A percentile compares a stretch with the other conserved stretches of the same genome.
Evolutionary conservation across 225 moss, liverwort and hornwort genomes (phyloP).

Genomic region (Antitrichia curtipendula): DNA sequence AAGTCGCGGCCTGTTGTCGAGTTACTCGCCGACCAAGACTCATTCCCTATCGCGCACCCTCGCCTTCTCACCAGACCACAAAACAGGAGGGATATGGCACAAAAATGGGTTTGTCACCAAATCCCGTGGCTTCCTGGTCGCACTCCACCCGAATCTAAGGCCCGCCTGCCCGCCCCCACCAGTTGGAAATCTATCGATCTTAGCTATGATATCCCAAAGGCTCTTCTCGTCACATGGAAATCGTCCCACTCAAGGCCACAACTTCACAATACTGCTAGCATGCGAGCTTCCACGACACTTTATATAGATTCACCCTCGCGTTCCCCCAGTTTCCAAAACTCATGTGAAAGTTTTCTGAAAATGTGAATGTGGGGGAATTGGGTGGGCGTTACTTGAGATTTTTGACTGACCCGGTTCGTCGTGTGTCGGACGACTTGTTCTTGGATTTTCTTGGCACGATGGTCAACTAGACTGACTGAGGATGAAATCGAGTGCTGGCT

Average conservation of each 20-base stretch:
- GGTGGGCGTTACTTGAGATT: not conserved
- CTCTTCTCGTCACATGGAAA: not conserved
- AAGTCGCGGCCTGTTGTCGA: slow-evolving; percentile 1
- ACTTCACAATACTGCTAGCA: not conserved
- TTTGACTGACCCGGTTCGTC: not conserved
- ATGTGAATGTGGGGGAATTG: not conserved
- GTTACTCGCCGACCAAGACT: slow-evolving; percentile 19
- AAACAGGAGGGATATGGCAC: not conserved
- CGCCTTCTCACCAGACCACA: not conserved
- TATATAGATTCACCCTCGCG: not conserved
- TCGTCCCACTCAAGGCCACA: not conserved
- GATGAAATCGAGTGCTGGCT: not conserved
- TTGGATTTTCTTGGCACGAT: not conserved
- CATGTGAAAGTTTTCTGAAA: not conserved
- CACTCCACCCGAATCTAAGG: not conserved
- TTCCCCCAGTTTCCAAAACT: not conserved
- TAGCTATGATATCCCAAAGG: not conserved
- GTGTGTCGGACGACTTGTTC: slow-evolving; percentile 12
- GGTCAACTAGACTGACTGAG: not conserved
- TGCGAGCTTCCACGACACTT: not conserved
- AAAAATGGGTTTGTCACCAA: not conserved
- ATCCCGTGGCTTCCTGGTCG: not conserved
- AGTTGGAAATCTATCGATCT: not conserved
- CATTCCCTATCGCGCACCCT: not conserved
- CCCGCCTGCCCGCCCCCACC: not conserved